Base-by-base conservation (phyloP, 2,329 filamentous ascomycete genomes). In the Torrubiellomyces zombiae region DNA sequence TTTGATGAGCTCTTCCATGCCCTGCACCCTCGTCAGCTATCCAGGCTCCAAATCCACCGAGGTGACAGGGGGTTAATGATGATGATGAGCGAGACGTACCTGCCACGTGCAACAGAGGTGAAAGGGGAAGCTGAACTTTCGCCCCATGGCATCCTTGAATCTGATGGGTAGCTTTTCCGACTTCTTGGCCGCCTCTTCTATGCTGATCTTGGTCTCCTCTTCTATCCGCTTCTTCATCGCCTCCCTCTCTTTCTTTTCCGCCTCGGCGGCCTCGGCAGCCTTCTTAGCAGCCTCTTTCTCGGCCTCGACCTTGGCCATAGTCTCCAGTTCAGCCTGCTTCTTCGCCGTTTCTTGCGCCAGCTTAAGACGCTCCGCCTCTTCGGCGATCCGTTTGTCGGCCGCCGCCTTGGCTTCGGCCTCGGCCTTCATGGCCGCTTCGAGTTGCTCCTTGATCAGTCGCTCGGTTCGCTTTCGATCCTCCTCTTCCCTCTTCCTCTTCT, bases 121-220 rank as follows among this genome's bases (percentile, higher is more conserved):
- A 52, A 75, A 93, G 2, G 85, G 85, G 43, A 94, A 93, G 51
- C 72, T 89, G 48, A 91, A 94, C 49, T 91, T 93, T 36, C 85
- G 67, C 16, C 81, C 80, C 10, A 94, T 72, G 1, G 83, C 83
- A 45, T 94, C 85, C 51, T 91, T 91, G 56, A 92, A 92, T 37
- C 75, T 75, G 47, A 93, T 80, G 3, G 79, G 80, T 21, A 72
- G 60, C 47, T 81, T 78, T 20, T 74, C 66, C 32, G 63, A 63
- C 32, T 60, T 57, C 39, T 60, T 58, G 11, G 54, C 51, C 26
- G 60, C 59, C 18, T 58, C 56, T 18, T 61, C 38, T 12, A 60
- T 36, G 34, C 53, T 57, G 23, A 60, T 58, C 34, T 57, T 62
- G n/a, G 63, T 55, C 5, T 61, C 60, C 25, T 68, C 63, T 26